Conservation (phyloP, 2,329 filamentous ascomycete genomes). For the Pestalotiopsis sp. region DNA sequence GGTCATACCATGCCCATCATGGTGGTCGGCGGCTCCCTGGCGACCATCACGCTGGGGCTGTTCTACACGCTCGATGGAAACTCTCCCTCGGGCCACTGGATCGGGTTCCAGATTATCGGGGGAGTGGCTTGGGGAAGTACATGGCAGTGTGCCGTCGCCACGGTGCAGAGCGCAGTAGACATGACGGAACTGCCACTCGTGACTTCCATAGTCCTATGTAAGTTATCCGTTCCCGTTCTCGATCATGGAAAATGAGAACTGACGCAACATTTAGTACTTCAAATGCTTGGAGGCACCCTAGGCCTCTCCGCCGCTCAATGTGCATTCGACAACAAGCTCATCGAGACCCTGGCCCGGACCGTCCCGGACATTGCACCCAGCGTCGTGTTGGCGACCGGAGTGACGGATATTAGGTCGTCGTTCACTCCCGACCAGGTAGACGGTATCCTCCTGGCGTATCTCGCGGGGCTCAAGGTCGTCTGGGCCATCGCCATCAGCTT, state of each 20-base stretch:
- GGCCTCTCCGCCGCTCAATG: constrained; percentile 42
- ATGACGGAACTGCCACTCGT: constrained; percentile 37
- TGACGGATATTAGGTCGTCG: constrained; percentile 52
- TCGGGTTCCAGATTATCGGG: constrained; percentile 21
- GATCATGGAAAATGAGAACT: neutral
- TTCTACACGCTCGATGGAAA: constrained; percentile 31
- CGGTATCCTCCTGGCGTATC: constrained; percentile 61
- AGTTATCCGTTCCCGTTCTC: neutral
- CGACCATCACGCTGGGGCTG: constrained; percentile 32
- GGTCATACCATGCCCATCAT: constrained; percentile 34
- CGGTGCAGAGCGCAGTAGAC: constrained; percentile 33
- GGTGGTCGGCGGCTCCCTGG: constrained; percentile 36
- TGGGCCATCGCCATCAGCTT: constrained; percentile 54
- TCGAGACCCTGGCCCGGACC: constrained; percentile 20
- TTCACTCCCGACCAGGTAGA: constrained; percentile 50
- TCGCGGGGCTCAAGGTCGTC: constrained; percentile 60
- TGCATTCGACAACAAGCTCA: constrained; percentile 36
- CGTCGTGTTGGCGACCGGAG: constrained; percentile 39
- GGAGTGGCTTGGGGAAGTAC: constrained; percentile 24
- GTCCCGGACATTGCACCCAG: constrained; percentile 35
- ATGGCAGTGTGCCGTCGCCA: constrained; percentile 40
- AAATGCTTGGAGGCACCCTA: constrained; percentile 44
- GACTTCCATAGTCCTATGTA: constrained; percentile 16
- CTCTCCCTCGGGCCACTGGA: constrained; percentile 37
- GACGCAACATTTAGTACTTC: constrained; percentile 26